Base-by-base conservation (phyloP, 192 early-diverging fungal species). In the Coemansia sp. region DNA sequence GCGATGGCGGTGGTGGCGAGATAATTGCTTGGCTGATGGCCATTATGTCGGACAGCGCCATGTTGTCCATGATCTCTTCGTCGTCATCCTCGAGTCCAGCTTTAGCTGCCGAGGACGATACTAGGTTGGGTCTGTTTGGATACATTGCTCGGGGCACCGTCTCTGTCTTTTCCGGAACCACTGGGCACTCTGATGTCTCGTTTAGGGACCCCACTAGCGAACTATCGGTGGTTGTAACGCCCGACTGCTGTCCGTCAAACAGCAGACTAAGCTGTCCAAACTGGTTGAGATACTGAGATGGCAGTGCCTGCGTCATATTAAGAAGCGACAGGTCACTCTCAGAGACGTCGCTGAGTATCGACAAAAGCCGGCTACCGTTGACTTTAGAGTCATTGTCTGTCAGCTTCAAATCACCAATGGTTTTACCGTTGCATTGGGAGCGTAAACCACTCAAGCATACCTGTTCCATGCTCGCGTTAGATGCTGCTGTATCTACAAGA, bases 321-420 rank as follows among this genome's bases (percentile, higher is more conserved):
- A 46, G 43, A 11, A 45, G 29, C 17, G 50, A 35, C 46, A 59
- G 10, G 29, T 66, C 64, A 9, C 44, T 37, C 25, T 66, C 56
- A 9, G 56, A 50, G 6, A 59, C 15, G 23, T 66, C 64, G 56
- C 64, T 66, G 25, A 59, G 48, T 37, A 59, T 53, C 24, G 64
- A 60, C 29, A 49, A 27, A 20, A 60, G 7, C 5, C 38, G 47
- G 30, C 58, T 55, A 30, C 54, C 46, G 34, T 42, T 30, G 25
- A 30, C n/a, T n/a, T n/a, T n/a, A n/a, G n/a, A n/a, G n/a, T n/a
- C n/a, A n/a, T n/a, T n/a, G n/a, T n/a, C n/a, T n/a, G n/a, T n/a
- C n/a, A n/a, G n/a, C n/a, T n/a, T n/a, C n/a, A n/a, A n/a, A n/a
- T n/a, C n/a, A n/a, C n/a, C n/a, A n/a, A n/a, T n/a, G n/a, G n/a